Evolutionary conservation across 2,329 filamentous ascomycete genomes (phyloP).

Genomic region (Sporothrix schenckii): DNA sequence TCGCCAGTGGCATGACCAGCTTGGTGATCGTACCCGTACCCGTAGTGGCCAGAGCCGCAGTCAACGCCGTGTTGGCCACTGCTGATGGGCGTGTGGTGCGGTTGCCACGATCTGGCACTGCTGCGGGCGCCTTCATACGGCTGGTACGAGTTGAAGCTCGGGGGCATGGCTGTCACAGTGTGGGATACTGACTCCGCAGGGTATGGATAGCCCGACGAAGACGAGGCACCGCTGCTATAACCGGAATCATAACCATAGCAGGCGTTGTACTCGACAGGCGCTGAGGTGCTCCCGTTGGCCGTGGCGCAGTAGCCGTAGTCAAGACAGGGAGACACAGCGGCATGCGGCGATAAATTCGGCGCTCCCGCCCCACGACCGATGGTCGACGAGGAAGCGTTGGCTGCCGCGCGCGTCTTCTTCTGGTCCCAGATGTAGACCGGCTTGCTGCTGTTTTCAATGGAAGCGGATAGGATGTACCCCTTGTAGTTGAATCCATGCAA

Average conservation of each 20-base stretch:
- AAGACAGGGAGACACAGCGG: neutral
- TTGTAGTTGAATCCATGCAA: slow-evolving; percentile 25
- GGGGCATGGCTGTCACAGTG: slow-evolving; percentile 7
- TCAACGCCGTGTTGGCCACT: neutral
- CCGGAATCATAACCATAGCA: slow-evolving; percentile 17
- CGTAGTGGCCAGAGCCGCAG: slow-evolving; percentile 18
- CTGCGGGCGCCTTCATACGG: neutral
- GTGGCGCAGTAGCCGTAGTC: neutral
- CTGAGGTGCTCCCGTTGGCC: neutral
- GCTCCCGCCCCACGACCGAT: neutral
- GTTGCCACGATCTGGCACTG: neutral
- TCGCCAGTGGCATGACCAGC: neutral
- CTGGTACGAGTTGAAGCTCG: neutral
- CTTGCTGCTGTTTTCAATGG: slow-evolving; percentile 25
- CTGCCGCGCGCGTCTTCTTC: neutral
- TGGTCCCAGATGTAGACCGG: slow-evolving; percentile 28
- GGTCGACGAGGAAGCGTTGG: neutral
- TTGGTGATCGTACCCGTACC: neutral
- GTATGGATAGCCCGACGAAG: slow-evolving; percentile 13
- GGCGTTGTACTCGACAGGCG: neutral
- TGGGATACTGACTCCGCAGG: neutral
- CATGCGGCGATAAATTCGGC: neutral
- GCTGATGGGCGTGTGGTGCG: neutral
- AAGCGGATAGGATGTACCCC: slow-evolving; percentile 26
- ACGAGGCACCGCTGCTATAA: slow-evolving; percentile 5